Percentiles rank a stretch among this genome's conserved stretches.
Evolutionary conservation across 1,284 basidiomycete genomes (phyloP).

Genomic region (Takashimella tepidaria): DNA sequence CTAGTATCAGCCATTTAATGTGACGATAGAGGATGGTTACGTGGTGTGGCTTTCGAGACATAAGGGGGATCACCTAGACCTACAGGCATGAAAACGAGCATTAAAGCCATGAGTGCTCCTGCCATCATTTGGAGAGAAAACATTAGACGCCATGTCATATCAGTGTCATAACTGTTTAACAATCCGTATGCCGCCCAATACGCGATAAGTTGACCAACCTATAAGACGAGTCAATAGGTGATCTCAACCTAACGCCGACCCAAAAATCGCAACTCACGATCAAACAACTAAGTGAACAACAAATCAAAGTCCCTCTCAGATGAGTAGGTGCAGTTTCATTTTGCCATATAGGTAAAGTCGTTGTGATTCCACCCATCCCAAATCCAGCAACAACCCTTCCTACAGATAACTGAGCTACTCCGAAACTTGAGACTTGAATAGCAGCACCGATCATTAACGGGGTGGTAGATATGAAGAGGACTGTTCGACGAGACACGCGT

Average conservation of each 20-base stretch:
- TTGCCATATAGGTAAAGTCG: constrained; percentile 21
- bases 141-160: constrained; percentile 15
- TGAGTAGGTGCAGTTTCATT: constrained; percentile 15
- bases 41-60: neutral
- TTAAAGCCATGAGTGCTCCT: constrained; percentile 10
- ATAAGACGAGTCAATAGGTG: no score
- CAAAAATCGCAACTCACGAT: constrained; percentile 19
- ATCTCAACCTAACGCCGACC: no score
- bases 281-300: constrained; percentile 17
- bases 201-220: constrained; percentile 22
- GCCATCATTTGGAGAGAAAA: constrained; percentile 18
- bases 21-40: neutral
- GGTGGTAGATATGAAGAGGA: constrained; percentile 8
- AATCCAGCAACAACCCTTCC: constrained; percentile 18
- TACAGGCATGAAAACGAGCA: constrained; percentile 15
- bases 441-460: constrained; percentile 14
- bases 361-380: constrained; percentile 18
- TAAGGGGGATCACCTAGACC: neutral
- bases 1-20: neutral
- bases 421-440: constrained; percentile 13
- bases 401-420: constrained; percentile 12
- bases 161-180: constrained; percentile 11
- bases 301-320: constrained; percentile 20
- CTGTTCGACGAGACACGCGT: constrained; percentile 7
- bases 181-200: constrained; percentile 23